Conservation (phyloP, 2,329 filamentous ascomycete species). For the Paraphaeosphaeria minitans region DNA sequence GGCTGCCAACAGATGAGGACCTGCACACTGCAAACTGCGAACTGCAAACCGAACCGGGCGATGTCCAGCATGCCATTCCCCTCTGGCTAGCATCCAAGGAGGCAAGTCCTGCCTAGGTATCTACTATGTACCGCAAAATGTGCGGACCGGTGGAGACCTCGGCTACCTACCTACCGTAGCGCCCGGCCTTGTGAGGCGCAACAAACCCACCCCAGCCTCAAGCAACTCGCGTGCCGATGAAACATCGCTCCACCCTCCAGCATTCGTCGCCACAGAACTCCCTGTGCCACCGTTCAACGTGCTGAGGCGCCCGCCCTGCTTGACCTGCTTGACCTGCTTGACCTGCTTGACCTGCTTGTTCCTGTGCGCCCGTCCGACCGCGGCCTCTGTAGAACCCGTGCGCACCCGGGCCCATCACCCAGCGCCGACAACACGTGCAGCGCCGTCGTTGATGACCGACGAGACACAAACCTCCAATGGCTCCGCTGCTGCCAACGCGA, state of each 20-base stretch:
- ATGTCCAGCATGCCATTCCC: conserved; percentile 16
- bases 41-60: too few species aligned
- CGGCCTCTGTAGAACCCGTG: conserved; percentile 32
- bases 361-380: conserved; percentile 24
- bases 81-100: conserved; percentile 5
- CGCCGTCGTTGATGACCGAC: conserved; percentile 46
- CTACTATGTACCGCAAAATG: neutral
- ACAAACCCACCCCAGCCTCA: conserved; percentile 20
- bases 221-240: conserved; percentile 29
- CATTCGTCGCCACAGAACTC: conserved; percentile 19
- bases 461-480: conserved; percentile 45
- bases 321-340: conserved; percentile 24
- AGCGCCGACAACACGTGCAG: conserved; percentile 35
- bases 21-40: conserved; percentile 1
- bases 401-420: conserved; percentile 33
- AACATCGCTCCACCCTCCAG: conserved; percentile 26
- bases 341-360: conserved; percentile 24
- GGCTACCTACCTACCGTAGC: too few species aligned
- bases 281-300: conserved; percentile 38
- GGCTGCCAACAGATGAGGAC: neutral
- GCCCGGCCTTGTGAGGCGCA: conserved; percentile 25
- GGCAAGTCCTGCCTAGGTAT: neutral
- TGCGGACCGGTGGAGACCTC: conserved; percentile 13
- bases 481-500: conserved; percentile 41
- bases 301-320: conserved; percentile 27